Percentiles rank a stretch among this genome's conserved stretches.
Conservation (phyloP, 257 asterid genomes). For the Striga asiatica region DNA sequence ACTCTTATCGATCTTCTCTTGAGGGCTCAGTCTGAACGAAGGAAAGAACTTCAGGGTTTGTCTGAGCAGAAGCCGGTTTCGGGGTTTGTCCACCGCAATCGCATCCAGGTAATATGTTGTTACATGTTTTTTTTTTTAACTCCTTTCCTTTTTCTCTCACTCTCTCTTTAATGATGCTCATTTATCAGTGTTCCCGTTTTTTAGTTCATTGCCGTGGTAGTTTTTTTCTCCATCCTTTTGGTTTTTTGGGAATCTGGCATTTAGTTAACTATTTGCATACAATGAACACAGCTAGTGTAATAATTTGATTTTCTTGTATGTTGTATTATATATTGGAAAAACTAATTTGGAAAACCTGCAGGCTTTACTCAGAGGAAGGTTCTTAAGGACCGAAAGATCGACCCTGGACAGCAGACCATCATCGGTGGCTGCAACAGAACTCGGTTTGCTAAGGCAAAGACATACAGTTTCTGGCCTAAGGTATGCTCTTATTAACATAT, state of each 20-base stretch:
- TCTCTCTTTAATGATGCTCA: too few relatives aligned
- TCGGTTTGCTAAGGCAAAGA: conserved; percentile 65
- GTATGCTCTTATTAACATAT: conserved; percentile 35
- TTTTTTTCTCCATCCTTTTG: too few relatives aligned
- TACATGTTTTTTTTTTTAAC: too few relatives aligned
- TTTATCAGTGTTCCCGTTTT: too few relatives aligned
- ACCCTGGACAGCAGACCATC: conserved; percentile 42
- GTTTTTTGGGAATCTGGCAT: not conserved
- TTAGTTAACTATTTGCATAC: not conserved
- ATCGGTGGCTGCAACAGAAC: conserved; percentile 56
- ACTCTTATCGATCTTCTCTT: conserved; percentile 76
- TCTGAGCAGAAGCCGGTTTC: conserved; percentile 64
- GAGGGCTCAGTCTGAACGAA: conserved; percentile 66
- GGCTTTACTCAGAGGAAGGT: conserved; percentile 81
- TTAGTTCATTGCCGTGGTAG: too few relatives aligned
- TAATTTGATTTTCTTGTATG: not conserved
- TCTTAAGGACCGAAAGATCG: conserved; percentile 51
- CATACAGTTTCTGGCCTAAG: conserved; percentile 76
- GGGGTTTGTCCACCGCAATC: conserved; percentile 70
- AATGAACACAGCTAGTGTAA: not conserved
- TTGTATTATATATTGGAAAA: not conserved
- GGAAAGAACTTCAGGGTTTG: conserved; percentile 54
- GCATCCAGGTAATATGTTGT: conserved; percentile 87
- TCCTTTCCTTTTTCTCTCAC: not conserved
- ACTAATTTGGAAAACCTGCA: conserved; percentile 20